phyloP scores from a whole-genome alignment of 2,329 filamentous ascomycete species.

The Apiospora koreana region DNA sequence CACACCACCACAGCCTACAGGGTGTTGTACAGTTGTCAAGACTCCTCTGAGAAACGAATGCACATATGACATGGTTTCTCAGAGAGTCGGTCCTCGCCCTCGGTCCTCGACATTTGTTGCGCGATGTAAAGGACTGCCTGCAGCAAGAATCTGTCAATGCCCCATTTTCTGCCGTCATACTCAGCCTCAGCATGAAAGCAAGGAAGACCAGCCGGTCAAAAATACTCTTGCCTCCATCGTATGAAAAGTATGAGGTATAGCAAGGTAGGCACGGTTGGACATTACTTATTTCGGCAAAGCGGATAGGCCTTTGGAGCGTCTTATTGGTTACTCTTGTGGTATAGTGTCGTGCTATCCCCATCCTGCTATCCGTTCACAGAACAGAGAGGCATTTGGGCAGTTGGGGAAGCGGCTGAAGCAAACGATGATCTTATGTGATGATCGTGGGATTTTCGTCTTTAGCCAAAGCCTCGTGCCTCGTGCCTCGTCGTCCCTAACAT shows the following conservation, averaged over 20 bases:
- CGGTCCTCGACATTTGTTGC: neutral
- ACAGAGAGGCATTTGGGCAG: neutral
- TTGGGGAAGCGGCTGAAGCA: neutral
- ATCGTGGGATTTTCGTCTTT: neutral
- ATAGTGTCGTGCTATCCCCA: conserved; percentile 1
- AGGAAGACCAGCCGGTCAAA: neutral
- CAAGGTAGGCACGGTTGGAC: neutral
- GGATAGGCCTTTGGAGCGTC: neutral
- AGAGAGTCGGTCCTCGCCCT: neutral
- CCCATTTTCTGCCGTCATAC: neutral
- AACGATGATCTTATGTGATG: neutral
- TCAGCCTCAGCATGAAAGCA: conserved; percentile 6
- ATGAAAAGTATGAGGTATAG: neutral
- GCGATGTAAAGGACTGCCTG: neutral
- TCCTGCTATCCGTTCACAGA: too few relatives aligned
- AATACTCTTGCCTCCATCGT: neutral
- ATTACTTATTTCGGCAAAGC: conserved; percentile 3
- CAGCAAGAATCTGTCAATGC: neutral
- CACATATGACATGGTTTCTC: neutral
- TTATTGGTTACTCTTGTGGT: conserved; percentile 1
- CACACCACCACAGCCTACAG: neutral
- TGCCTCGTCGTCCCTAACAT: neutral
- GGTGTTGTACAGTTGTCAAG: conserved; percentile 11
- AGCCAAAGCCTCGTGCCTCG: conserved; percentile 1
- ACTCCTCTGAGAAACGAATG: neutral